Conservation (phyloP, 2,329 filamentous ascomycete genomes). For the Sarocladiaceae sp. region DNA sequence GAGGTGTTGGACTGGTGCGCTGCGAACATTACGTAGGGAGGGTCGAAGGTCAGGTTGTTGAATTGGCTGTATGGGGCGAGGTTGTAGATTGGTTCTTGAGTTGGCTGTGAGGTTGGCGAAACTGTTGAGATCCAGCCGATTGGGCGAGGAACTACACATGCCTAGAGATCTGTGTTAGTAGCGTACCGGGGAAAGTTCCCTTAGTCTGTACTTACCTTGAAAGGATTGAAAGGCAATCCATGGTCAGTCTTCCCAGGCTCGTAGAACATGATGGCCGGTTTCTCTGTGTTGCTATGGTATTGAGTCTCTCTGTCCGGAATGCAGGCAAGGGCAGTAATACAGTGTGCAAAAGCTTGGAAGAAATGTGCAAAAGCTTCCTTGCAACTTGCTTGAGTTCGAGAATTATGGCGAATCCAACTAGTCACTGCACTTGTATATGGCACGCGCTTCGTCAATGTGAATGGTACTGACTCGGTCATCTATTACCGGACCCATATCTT, state of each 20-base stretch:
- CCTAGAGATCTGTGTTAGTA: not conserved
- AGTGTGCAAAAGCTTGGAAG: not conserved
- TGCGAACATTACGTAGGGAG: not conserved
- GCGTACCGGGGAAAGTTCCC: not conserved
- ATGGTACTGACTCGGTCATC: not conserved
- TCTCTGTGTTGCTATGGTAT: not conserved
- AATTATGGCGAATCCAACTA: not conserved
- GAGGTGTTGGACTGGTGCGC: not conserved
- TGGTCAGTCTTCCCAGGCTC: not conserved
- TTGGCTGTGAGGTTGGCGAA: not conserved
- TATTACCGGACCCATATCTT: not conserved
- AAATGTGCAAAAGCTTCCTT: not conserved
- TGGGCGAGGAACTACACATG: not conserved
- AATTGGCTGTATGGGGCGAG: not conserved
- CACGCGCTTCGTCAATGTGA: not conserved
- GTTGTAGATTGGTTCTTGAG: not conserved
- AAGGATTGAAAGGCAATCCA: not conserved
- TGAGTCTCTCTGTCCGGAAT: not conserved
- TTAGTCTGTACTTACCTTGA: not conserved
- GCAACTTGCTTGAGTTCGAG: not conserved
- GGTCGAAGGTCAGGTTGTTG: not conserved
- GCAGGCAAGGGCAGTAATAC: not conserved
- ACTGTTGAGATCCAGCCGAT: not conserved
- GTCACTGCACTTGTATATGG: not conserved
- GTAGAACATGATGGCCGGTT: not conserved